Base-by-base conservation (phyloP, 75 land plant species). In the Picea glauca region DNA sequence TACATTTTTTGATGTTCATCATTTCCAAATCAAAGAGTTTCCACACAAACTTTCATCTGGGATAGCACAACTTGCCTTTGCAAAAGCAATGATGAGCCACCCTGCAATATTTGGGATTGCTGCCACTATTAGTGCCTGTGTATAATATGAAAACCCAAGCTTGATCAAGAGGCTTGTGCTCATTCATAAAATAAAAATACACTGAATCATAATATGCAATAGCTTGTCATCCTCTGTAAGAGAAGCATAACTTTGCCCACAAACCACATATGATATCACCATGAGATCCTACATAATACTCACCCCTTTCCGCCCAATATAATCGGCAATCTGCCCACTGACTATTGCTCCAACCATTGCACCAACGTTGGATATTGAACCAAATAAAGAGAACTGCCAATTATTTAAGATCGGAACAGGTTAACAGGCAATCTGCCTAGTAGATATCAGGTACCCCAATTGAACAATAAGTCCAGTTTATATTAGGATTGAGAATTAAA, bases 341-440 rank as follows among this genome's bases (percentile, higher is more conserved):
- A 86, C 76, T 60, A 96, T 94, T 1, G 98, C 98, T 7, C 98
- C 98, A 77, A 94, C 87, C 98, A 96, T 96, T 26, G 94, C 97
- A 5, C 98, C 98, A 13, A 94, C 94, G 78, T 93, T 96, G 13
- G 91, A 81, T 15, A 96, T 85, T 11, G 98, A 96, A 67, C 94
- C 98, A 82, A 93, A 96, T 20, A 85, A 32, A 31, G 96, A 96
- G 62, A 83, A 96, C 96, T 93, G 75, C 20, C 14, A 26, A n/a
- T 50, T 21, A 73, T 54, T 50, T 20, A 74, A 46, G 9, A 54
- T 26, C 20, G 15, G 58, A 54, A 58, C 59, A 58, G 46, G 59
- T 31, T 62, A 50, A 50, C 23, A 20, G 63, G 7, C 20, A 62
- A 4, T 61, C 5, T 61, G 21, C 21, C 5, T 23, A 57, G 6